phyloP scores from a whole-genome alignment of 768 basidiomycete genomes.

The Rhodotorula graminis region DNA sequence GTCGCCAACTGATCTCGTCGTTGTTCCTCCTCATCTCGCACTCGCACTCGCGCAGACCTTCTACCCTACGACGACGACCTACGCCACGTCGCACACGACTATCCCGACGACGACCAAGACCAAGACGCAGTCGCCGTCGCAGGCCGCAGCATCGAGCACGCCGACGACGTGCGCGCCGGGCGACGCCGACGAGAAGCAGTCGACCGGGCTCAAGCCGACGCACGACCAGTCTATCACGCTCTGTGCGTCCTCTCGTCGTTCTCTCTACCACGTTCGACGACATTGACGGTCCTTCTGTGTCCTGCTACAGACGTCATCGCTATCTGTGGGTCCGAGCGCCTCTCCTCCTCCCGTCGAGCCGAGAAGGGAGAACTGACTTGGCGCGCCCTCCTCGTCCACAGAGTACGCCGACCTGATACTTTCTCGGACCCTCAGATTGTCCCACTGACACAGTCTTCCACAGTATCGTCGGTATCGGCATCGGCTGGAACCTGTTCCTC shows the following conservation, averaged over 20 bases:
- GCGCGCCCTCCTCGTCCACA: neutral
- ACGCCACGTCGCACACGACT: conserved; percentile 4
- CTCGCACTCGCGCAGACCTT: conserved; percentile 22
- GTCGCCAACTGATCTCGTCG: too few relatives aligned
- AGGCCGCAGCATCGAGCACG: neutral
- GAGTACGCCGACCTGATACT: neutral
- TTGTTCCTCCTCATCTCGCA: too few relatives aligned
- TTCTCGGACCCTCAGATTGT: neutral
- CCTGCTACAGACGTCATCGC: conserved; percentile 24
- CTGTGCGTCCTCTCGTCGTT: neutral
- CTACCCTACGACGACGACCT: conserved; percentile 35
- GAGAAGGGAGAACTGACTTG: neutral
- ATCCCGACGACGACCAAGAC: conserved; percentile 33
- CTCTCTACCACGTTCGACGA: too few relatives aligned
- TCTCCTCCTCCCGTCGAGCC: neutral
- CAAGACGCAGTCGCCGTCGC: conserved; percentile 7
- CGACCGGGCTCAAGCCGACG: conserved; percentile 29
- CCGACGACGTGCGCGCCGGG: conserved; percentile 9
- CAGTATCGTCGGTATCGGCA: conserved; percentile 35
- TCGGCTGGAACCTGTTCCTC: conserved; percentile 40
- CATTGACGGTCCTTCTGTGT: too few relatives aligned
- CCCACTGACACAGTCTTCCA: neutral
- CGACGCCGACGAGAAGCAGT: conserved; percentile 27
- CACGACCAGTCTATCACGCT: conserved; percentile 34
- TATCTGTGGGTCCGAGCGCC: conserved; percentile 14